Conservation (phyloP, 768 basidiomycete species). For the Termitomyces sp. region DNA sequence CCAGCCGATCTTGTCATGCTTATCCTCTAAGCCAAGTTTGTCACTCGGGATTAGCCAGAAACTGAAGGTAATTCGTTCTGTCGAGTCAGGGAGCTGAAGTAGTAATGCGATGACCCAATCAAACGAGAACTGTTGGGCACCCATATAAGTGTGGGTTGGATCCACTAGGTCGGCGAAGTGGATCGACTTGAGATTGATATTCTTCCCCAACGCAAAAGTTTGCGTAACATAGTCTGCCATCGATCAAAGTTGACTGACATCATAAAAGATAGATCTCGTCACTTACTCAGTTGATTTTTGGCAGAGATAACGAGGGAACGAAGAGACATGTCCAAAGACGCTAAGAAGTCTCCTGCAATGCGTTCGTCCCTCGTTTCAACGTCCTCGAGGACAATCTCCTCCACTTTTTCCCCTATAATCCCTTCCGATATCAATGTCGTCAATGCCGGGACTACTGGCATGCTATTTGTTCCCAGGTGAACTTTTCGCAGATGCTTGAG, state of each 20-base stretch:
- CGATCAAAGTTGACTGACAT: not conserved
- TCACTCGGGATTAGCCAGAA: slow-evolving; percentile 16
- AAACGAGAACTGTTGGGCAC: slow-evolving; percentile 1
- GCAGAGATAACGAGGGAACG: slow-evolving; percentile 13
- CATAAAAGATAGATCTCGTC: not conserved
- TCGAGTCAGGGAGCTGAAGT: slow-evolving; percentile 4
- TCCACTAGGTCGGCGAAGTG: slow-evolving; percentile 17
- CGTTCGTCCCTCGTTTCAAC: slow-evolving; percentile 4
- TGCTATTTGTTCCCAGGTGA: slow-evolving; percentile 7
- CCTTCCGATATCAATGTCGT: slow-evolving; percentile 5
- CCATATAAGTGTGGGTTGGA: slow-evolving; percentile 2
- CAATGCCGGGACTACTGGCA: slow-evolving; percentile 4
- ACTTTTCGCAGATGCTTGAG: slow-evolving; percentile 9
- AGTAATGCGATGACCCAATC: slow-evolving; percentile 12
- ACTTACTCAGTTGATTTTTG: slow-evolving; percentile 9
- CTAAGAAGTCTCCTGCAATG: slow-evolving; percentile 2
- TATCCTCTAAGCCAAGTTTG: slow-evolving; percentile 6
- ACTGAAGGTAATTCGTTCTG: slow-evolving; percentile 8
- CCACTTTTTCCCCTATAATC: slow-evolving; percentile 3
- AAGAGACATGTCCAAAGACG: slow-evolving; percentile 2
- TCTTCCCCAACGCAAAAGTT: slow-evolving; percentile 3
- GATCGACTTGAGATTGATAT: slow-evolving; percentile 4
- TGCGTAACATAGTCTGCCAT: not conserved
- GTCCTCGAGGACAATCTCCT: slow-evolving; percentile 7
- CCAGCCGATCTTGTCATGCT: slow-evolving; percentile 5